These are phyloP conservation scores for Xylaria cubensis DNA, from an alignment of 495 filamentous ascomycete genomes.

Conservation along the genomic window DNA sequence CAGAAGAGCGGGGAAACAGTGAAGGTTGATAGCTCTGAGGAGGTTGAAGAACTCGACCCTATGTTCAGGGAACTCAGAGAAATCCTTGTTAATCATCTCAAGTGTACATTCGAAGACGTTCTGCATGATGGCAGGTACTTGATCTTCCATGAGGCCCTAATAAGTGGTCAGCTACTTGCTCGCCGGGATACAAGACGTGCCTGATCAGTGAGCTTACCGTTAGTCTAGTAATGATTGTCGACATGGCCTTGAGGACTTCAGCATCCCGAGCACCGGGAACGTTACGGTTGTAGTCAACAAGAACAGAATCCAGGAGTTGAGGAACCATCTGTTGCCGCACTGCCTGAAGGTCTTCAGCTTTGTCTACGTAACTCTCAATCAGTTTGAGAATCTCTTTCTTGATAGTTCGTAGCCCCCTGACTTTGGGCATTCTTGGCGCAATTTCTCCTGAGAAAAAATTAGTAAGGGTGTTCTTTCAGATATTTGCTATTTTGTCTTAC, in stretches of 20 bases:
- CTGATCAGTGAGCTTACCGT: conserved; percentile 65
- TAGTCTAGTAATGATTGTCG: conserved; percentile 93
- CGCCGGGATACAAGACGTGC: not conserved
- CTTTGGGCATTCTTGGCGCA: conserved; percentile 97
- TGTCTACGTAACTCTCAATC: conserved; percentile 96
- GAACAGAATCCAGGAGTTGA: conserved; percentile 92
- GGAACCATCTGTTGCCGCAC: conserved; percentile 92
- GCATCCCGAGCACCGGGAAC: conserved; percentile 96
- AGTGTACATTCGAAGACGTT: conserved; percentile 98
- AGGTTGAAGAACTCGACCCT: conserved; percentile 98
- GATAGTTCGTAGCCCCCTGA: conserved; percentile 93
- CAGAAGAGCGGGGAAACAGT: conserved; percentile 93
- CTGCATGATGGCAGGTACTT: conserved; percentile 96
- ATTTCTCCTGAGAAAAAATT: conserved; percentile 68
- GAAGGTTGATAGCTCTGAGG: conserved; percentile 91
- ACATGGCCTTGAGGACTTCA: conserved; percentile 97
- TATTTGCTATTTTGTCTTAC: conserved; percentile 53
- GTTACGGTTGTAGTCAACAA: conserved; percentile 96
- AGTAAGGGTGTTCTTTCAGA: conserved; percentile 19
- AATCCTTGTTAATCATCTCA: conserved; percentile 99
- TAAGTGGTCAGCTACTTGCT: conserved; percentile 34
- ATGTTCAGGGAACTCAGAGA: conserved; percentile 98
- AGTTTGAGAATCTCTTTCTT: conserved; percentile 99
- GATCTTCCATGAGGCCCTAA: conserved; percentile 91
- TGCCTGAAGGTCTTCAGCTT: conserved; percentile 94